Evolutionary conservation across 2,329 filamentous ascomycete genomes (phyloP).

Genomic region (Colletotrichum gigasporum): DNA sequence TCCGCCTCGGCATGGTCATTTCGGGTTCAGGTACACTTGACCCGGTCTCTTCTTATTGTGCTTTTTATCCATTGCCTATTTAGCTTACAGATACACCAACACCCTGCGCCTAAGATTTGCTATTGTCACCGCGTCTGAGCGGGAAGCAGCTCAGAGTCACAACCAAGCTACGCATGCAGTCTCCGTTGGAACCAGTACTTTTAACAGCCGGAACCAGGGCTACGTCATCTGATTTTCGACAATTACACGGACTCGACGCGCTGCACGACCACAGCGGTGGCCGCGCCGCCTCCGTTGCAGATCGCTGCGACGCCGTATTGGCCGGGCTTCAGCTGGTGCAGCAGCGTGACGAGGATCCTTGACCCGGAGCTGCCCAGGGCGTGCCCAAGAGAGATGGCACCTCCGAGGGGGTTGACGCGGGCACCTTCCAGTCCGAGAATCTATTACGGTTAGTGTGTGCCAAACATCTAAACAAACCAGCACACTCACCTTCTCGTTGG

Average conservation of each 20-base stretch:
- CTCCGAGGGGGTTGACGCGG: constrained; percentile 87
- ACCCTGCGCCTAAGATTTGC: not conserved
- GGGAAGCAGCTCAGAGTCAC: not conserved
- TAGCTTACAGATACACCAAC: constrained; percentile 5
- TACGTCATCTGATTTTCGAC: not conserved
- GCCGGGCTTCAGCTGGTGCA: constrained; percentile 90
- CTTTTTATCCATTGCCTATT: not conserved
- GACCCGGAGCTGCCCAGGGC: constrained; percentile 94
- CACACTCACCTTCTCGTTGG: constrained; percentile 79
- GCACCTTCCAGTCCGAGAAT: constrained; percentile 83
- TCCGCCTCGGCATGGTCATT: no score
- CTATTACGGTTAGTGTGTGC: no score
- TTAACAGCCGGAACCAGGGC: not conserved
- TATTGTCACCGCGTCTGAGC: not conserved
- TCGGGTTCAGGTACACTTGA: no score
- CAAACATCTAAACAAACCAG: not conserved
- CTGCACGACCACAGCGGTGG: constrained; percentile 92
- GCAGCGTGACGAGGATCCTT: constrained; percentile 86
- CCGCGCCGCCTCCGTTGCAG: constrained; percentile 95
- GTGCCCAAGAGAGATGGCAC: constrained; percentile 91
- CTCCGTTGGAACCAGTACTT: not conserved
- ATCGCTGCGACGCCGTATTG: constrained; percentile 97
- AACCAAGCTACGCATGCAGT: constrained; percentile 13
- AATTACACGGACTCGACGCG: constrained; percentile 69
- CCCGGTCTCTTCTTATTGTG: not conserved